phyloP scores from a whole-genome alignment of 441 rosid genomes.

The Brassica balearica region DNA sequence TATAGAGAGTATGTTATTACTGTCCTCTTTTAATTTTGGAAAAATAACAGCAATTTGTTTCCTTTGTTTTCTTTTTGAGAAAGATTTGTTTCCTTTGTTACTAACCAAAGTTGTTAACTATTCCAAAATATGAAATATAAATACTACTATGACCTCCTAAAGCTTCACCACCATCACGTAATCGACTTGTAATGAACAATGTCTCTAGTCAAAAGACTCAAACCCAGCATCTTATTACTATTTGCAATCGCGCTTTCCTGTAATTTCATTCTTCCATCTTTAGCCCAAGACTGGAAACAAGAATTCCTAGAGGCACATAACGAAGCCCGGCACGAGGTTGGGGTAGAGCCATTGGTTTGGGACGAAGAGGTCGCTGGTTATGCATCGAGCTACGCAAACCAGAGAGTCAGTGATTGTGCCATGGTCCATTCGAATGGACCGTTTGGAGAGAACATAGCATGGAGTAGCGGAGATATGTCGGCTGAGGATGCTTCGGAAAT shows the following conservation, averaged over 20 bases:
- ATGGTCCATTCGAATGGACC: conserved; percentile 51
- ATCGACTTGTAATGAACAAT: conserved; percentile 21
- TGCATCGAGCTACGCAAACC: conserved; percentile 45
- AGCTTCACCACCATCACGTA: conserved; percentile 6
- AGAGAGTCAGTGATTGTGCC: conserved; percentile 34
- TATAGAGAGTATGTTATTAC: neutral
- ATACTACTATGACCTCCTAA: neutral
- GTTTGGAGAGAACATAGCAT: conserved; percentile 56
- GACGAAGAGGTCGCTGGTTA: conserved; percentile 45
- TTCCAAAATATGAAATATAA: conserved; percentile 19
- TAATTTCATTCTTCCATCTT: conserved; percentile 21
- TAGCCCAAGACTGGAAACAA: conserved; percentile 44
- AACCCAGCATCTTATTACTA: conserved; percentile 23
- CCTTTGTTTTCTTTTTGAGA: neutral
- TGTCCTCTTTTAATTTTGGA: neutral
- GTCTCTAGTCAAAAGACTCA: conserved; percentile 29
- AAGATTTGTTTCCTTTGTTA: conserved; percentile 9
- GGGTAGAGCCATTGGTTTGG: conserved; percentile 49
- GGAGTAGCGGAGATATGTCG: conserved; percentile 46
- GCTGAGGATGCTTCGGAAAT: conserved; percentile 43
- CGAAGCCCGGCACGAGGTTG: conserved; percentile 40
- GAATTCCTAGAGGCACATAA: conserved; percentile 45
- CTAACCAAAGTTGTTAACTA: conserved; percentile 5
- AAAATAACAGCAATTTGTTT: neutral
- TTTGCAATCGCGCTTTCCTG: conserved; percentile 7